A percentile compares a stretch with the other conserved stretches of the same genome.
Conservation (phyloP, 2,329 filamentous ascomycete species). For the Ophiostoma triangulosporum region DNA sequence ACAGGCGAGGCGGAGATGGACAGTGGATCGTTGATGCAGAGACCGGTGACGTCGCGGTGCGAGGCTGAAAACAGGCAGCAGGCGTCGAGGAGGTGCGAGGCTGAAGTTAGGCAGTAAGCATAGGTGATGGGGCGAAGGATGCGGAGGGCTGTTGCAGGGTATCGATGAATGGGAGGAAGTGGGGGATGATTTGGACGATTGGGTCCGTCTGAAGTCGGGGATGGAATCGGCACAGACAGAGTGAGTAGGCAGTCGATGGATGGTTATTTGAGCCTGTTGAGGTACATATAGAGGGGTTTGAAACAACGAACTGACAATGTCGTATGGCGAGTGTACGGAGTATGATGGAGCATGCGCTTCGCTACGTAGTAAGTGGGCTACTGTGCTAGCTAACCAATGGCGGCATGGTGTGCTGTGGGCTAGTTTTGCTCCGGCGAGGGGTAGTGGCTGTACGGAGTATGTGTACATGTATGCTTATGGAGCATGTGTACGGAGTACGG, state of each 20-base stretch:
- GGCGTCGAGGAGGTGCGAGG: not conserved
- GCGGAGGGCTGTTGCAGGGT: not conserved
- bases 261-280: not conserved
- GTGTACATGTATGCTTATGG: too few species aligned
- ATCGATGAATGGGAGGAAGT: not conserved
- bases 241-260: not conserved
- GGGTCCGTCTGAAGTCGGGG: not conserved
- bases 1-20: not conserved
- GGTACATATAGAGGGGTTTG: too few species aligned
- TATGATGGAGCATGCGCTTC: not conserved
- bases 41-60: not conserved
- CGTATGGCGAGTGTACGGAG: not conserved
- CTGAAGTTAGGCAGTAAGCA: not conserved
- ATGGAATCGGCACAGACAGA: not conserved
- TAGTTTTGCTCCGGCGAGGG: not conserved
- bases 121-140: not conserved
- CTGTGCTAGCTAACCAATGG: not conserved
- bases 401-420: not conserved
- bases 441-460: too few species aligned
- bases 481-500: too few species aligned
- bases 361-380: not conserved
- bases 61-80: not conserved
- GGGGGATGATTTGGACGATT: not conserved
- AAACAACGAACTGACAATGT: not conserved
- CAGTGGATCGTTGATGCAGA: not conserved